Conservation (phyloP, 1,139 yeast species). For the Pichiaceae sp. region DNA sequence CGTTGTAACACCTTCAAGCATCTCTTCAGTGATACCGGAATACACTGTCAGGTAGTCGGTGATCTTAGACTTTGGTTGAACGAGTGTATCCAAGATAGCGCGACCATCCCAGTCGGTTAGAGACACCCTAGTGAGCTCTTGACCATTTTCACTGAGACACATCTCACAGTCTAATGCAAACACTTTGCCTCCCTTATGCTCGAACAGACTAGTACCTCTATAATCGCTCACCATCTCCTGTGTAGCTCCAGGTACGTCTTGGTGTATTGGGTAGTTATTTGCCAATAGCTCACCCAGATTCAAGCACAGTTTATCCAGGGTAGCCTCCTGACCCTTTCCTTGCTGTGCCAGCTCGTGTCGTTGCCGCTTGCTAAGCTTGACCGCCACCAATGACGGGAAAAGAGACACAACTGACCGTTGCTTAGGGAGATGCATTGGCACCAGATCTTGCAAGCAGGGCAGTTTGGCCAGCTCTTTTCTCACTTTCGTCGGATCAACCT, state of each 20-base stretch:
- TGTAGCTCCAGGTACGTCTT: constrained; percentile 21
- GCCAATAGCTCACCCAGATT: constrained; percentile 34
- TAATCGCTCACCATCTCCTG: constrained; percentile 10
- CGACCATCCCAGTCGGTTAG: constrained; percentile 55
- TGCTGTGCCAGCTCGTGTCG: constrained; percentile 32
- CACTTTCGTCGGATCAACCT: constrained; percentile 11
- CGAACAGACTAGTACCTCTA: constrained; percentile 44
- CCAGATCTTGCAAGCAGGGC: constrained; percentile 28
- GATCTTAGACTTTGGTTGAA: constrained; percentile 67
- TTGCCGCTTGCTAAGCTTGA: constrained; percentile 50
- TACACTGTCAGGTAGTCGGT: constrained; percentile 73
- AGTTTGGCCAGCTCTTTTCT: constrained; percentile 26
- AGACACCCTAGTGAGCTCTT: constrained; percentile 72
- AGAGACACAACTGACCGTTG: constrained; percentile 46
- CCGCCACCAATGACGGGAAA: constrained; percentile 45
- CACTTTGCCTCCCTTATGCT: constrained; percentile 44
- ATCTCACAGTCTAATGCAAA: constrained; percentile 92
- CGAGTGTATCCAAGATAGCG: constrained; percentile 61
- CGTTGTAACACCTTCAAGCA: constrained; percentile 53
- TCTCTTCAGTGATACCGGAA: constrained; percentile 79
- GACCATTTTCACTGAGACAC: constrained; percentile 57
- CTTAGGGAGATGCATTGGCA: constrained; percentile 55
- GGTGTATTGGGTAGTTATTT: constrained; percentile 47
- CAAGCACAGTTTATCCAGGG: constrained; percentile 47
- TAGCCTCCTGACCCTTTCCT: constrained; percentile 29